Evolutionary conservation across 106 monocot genomes (phyloP), one percentile per base, ranked within the genome.

Genomic region (Allium fistulosum): DNA sequence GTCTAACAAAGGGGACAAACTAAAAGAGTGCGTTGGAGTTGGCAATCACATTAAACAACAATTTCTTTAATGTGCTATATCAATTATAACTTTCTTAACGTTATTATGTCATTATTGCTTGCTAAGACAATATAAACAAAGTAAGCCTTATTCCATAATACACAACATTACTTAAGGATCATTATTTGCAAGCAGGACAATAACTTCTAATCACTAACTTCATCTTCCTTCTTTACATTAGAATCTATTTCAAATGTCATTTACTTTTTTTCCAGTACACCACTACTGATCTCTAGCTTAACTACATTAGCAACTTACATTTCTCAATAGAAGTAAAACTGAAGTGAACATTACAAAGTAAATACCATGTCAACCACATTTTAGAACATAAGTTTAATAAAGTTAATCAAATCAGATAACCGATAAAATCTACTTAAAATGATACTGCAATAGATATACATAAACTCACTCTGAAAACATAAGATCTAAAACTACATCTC

Each of bases 281-380:
- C 73, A 27, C 76, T 77, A 10, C 56, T 28, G 11, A 22, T 13
- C 53, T 69, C 72, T 62, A 59, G 15, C 50, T 66, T 66, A 69
- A 66, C 66, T 57, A 53, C 81, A 53, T 77, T 16, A 27, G 17
- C 69, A 51, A 69, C 58, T 59, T 82, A 77, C 82, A 82, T 82
- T 48, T 27, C 28, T 46, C 28, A 62, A 7, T 45, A 14, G 62
- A 62, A 62, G 6, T 13, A 62, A 62, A 65, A 47, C 46, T 65
- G 14, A 48, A 2, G 14, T 17, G 13, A 49, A n/a, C 46, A 71
- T 27, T 22, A n/a, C 1, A n/a, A 56, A 66, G 7, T 51, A 50
- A 69, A 74, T 27, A 71, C 82, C 70, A 62, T 61, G 74, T 65
- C 49, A 58, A 73, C 49, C 4, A 67, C 50, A 53, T 52, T 6